Evolutionary conservation across 495 filamentous ascomycete genomes (phyloP).

Genomic region (Talaromyces stipitatus): DNA sequence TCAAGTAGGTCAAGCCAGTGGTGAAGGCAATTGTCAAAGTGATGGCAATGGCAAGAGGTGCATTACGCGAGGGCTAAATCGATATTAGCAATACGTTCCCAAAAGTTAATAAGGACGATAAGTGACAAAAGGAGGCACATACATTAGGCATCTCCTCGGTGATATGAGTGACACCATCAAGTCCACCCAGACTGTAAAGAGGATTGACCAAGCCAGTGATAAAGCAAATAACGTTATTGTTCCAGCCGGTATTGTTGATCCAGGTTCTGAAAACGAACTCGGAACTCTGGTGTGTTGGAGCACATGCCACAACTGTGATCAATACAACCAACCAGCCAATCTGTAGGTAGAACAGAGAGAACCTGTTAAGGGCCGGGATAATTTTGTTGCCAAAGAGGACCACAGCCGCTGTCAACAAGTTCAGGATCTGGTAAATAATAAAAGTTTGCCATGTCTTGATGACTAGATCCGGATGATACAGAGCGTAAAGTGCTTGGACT

Average conservation of each 20-base stretch:
- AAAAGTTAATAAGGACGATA: slow-evolving; percentile 39
- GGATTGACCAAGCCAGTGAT: slow-evolving; percentile 27
- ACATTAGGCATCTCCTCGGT: slow-evolving; percentile 24
- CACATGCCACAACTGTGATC: slow-evolving; percentile 56
- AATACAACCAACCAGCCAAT: slow-evolving; percentile 62
- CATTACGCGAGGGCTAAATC: slow-evolving; percentile 18
- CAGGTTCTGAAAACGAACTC: slow-evolving; percentile 20
- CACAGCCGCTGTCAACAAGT: slow-evolving; percentile 20
- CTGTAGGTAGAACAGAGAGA: slow-evolving; percentile 50
- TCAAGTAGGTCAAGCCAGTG: slow-evolving; percentile 24
- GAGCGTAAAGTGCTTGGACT: slow-evolving; percentile 18
- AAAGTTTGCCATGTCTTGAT: slow-evolving; percentile 33
- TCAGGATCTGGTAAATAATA: slow-evolving; percentile 25
- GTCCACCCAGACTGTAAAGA: slow-evolving; percentile 25
- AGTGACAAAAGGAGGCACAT: background rate
- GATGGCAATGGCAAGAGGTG: slow-evolving; percentile 22
- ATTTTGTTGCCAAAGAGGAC: slow-evolving; percentile 32
- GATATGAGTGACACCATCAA: slow-evolving; percentile 28
- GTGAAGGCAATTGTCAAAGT: slow-evolving; percentile 24
- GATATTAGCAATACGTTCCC: slow-evolving; percentile 50
- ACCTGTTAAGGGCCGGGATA: slow-evolving; percentile 29
- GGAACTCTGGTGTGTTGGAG: slow-evolving; percentile 44
- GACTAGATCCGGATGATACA: slow-evolving; percentile 26
- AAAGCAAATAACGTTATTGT: slow-evolving; percentile 25
- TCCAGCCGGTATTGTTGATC: slow-evolving; percentile 25